Evolutionary conservation across 805 yeast species (phyloP), one percentile per base, ranked within the genome.

Genomic region (Zygosaccharomyces pseudorouxii): DNA sequence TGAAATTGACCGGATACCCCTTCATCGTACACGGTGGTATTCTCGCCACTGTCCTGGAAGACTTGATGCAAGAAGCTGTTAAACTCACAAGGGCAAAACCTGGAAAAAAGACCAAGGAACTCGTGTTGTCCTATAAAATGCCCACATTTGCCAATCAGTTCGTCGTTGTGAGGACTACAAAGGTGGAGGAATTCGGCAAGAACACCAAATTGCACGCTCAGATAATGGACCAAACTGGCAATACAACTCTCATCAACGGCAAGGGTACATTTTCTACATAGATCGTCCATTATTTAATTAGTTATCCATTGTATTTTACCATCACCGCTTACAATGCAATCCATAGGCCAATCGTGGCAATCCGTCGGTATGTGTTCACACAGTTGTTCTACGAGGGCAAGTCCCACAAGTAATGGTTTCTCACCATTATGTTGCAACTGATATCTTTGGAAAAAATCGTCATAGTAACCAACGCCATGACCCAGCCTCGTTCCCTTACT

Each of bases 401-500:
- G 48, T 1, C 69, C 70, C 14, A 67, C 48, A 9, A 66, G 53
- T 14, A 64, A 18, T 3, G 70, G 69, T 27, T 48, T 47, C 9
- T 49, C 40, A 18, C 59, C 55, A 31, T 57, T 53, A 20, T 54
- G 48, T 23, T 55, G 48, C 8, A 52, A 20, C 27, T 44, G 45
- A 55, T 80, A 80, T 44, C 84, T 68, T 40, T 73, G 69, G 37
- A 86, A 74, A 57, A 73, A 86, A 57, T 84, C 88, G 63, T 92
- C 99, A 64, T 93, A 92, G 64, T 79, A 89, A 0, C 97, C 99
- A 4, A 83, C 92, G 1, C 99, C 99, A 63, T 89, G 95, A 1
- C 99, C 99, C 46, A 92, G 63, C 46, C 99, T 64, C 10, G 71
- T 64, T 19, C 81, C 69, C 5, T 55, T 52, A 3, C 30, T 20